phyloP scores from a whole-genome alignment of 371 early-diverging fungal genomes.

The Blastocladiella emersonii region DNA sequence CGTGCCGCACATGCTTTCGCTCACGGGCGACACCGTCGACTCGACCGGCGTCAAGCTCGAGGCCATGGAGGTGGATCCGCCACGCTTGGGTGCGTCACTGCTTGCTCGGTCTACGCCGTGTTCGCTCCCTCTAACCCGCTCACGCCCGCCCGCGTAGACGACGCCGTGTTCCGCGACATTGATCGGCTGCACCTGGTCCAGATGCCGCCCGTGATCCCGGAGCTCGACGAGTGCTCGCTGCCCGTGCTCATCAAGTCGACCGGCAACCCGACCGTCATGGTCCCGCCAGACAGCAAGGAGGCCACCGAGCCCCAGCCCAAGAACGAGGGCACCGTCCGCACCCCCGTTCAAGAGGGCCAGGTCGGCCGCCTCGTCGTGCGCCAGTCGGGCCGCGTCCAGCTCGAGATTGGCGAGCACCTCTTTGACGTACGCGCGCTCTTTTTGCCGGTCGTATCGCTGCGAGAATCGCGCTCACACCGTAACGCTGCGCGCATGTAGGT shows the following conservation, averaged over 20 bases:
- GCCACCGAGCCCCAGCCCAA: too few relatives aligned
- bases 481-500: too few relatives aligned
- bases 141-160: not conserved
- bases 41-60: too few relatives aligned
- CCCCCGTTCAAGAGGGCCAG: not conserved
- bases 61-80: too few relatives aligned
- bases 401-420: not conserved
- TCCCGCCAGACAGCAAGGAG: too few relatives aligned
- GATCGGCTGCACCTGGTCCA: not conserved
- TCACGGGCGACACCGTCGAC: not conserved
- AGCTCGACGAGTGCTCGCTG: not conserved
- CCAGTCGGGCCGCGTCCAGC: not conserved
- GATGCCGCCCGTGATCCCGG: not conserved
- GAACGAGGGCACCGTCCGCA: too few relatives aligned
- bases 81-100: not conserved
- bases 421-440: conserved; percentile 6
- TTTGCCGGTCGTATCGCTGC: too few relatives aligned
- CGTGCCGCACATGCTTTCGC: not conserved
- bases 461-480: not conserved
- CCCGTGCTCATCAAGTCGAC: not conserved
- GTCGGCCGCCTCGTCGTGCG: not conserved
- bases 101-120: not conserved
- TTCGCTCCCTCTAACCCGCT: not conserved
- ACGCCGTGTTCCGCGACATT: not conserved
- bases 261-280: not conserved